phyloP scores from a whole-genome alignment of 1,139 yeast species.

The Sugiyamaella paludigena region DNA sequence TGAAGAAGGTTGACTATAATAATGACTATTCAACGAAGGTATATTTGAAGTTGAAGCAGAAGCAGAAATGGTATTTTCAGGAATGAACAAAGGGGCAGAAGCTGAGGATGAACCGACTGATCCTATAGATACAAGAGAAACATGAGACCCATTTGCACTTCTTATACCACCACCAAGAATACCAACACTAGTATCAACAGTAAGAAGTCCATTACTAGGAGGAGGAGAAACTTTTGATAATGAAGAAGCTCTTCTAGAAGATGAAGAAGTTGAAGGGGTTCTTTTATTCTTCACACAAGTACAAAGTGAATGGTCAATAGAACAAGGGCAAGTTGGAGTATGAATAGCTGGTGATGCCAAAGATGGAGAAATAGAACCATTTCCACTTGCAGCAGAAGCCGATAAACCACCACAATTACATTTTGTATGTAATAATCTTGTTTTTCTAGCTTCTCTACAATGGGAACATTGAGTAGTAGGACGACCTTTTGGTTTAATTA shows the following conservation, averaged over 20 bases:
- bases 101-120: slow-evolving; percentile 1
- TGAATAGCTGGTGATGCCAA: slow-evolving; percentile 39
- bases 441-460: slow-evolving; percentile 76
- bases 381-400: slow-evolving; percentile 40
- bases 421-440: slow-evolving; percentile 63
- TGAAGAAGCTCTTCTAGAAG: slow-evolving; percentile 2
- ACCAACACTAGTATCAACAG: too few relatives aligned
- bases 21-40: slow-evolving; percentile 8
- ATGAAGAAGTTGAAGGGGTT: slow-evolving; percentile 17
- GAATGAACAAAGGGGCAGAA: slow-evolving; percentile 9
- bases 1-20: slow-evolving; percentile 9
- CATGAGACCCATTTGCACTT: slow-evolving; percentile 8
- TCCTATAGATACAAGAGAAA: slow-evolving; percentile 2
- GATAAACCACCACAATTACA: slow-evolving; percentile 61
- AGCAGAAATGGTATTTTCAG: slow-evolving; percentile 3
- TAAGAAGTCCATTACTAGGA: neutral
- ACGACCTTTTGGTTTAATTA: slow-evolving; percentile 94
- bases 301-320: slow-evolving; percentile 53
- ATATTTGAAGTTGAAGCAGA: slow-evolving; percentile 1
- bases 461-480: slow-evolving; percentile 91
- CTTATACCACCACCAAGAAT: neutral
- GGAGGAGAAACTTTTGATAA: slow-evolving; percentile 6
- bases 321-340: slow-evolving; percentile 51
- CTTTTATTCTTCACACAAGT: slow-evolving; percentile 49
- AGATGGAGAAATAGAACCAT: slow-evolving; percentile 31